Base-by-base conservation (phyloP, 441 rosid species). In the Erodium chrysanthum region DNA sequence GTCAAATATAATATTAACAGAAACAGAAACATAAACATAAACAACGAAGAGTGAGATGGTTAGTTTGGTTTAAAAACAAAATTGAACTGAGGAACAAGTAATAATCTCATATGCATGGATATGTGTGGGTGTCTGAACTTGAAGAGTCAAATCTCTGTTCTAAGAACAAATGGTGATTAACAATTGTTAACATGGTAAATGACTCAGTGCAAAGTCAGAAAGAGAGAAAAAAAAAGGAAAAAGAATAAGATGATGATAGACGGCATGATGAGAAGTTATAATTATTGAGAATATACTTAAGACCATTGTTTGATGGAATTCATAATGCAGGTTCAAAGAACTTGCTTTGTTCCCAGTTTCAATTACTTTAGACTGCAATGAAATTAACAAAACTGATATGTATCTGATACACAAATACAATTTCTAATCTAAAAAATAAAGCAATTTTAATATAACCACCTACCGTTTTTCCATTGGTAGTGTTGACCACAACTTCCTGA, bases 391-490 rank as follows among this genome's bases (percentile, higher is more conserved):
- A 2, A 25, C 40, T 0, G 18, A 62, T 25, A 25, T 1, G 17
- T 58, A 23, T 9, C 10, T 5, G 7, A 61, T 23, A 7, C 7
- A 27, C 7, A 27, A 25, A 61, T 4, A 61, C 29, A 56, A 61
- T 6, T 14, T 61, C 0, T 12, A 22, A 60, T 25, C 42, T 18
- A 20, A 22, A 58, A 58, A 18, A 18, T 40, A 46, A 46, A 46
- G 54, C 18, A 14, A 46, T 46, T 37, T 12, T 20, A 66, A 2
- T 15, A 20, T 21, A 9, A 65, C 48, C 44, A 74, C 77, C 17
- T 31, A 78, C 98, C 90, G 75, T 88, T 71, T 91, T 93, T 25
- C 98, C 90, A 74, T 44, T 64, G 21, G 69, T 74, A 66, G 84
- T 69, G 70, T 79, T 71, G 68, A 93, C 69, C 68, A 80, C 82